Conservation (phyloP, 2,329 filamentous ascomycete genomes). For the Tolypocladium tropicale region DNA sequence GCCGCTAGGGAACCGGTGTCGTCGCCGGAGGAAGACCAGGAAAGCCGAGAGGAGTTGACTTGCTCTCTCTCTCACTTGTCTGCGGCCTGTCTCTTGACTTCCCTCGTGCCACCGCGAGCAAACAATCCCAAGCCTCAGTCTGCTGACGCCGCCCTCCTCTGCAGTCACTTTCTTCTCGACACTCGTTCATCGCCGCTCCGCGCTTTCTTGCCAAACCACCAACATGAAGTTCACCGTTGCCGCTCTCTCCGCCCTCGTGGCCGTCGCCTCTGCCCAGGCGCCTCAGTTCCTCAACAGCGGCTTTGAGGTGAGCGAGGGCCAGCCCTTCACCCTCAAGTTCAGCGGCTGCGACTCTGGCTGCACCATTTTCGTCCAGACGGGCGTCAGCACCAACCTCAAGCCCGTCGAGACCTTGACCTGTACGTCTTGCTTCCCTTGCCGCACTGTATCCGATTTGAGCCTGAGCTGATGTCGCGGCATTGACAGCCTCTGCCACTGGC, state of each 20-base stretch:
- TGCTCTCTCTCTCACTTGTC: too few relatives aligned
- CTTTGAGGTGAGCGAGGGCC: constrained; percentile 16
- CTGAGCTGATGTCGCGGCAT: neutral
- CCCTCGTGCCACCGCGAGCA: neutral
- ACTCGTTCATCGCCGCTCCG: neutral
- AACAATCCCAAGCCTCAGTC: neutral
- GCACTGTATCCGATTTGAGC: neutral
- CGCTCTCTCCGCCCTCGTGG: constrained; percentile 17
- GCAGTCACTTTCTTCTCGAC: neutral
- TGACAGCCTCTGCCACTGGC: constrained; percentile 9
- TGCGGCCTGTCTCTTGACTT: too few relatives aligned
- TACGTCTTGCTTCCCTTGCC: constrained; percentile 9
- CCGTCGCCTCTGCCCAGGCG: constrained; percentile 15
- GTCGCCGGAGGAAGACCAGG: too few relatives aligned
- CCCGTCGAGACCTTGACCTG: constrained; percentile 19
- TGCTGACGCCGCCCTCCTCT: neutral
- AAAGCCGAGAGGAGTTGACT: too few relatives aligned
- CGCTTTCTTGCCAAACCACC: constrained; percentile 3
- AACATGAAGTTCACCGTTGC: constrained; percentile 26
- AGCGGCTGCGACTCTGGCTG: constrained; percentile 20
- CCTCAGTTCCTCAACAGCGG: constrained; percentile 21
- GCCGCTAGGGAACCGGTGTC: too few relatives aligned
- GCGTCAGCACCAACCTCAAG: constrained; percentile 16
- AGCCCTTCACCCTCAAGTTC: constrained; percentile 22
- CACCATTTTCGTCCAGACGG: constrained; percentile 24